A percentile compares a stretch with the other conserved stretches of the same genome.
These are phyloP conservation scores for Escovopsis sp. DNA, from an alignment of 2,329 filamentous ascomycete species.

Conservation along the genomic window DNA sequence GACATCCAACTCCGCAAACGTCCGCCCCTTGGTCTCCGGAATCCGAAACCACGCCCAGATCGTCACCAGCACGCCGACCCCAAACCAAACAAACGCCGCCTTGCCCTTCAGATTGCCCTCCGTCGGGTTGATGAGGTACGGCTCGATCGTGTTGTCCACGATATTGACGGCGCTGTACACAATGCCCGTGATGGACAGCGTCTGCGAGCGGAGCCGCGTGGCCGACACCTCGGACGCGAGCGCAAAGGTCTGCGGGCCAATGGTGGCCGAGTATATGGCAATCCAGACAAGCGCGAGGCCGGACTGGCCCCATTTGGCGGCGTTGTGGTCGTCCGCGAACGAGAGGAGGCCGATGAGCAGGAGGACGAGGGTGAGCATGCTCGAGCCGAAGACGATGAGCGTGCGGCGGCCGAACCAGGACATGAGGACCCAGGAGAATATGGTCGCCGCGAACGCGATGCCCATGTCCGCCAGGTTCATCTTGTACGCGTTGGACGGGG, in stretches of 20 bases:
- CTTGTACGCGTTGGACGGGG: slow-evolving; percentile 13
- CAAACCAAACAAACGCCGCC: slow-evolving; percentile 13
- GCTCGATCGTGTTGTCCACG: slow-evolving; percentile 11
- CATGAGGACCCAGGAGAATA: slow-evolving; percentile 6
- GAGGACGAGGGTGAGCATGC: slow-evolving; percentile 3
- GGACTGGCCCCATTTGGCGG: slow-evolving; percentile 8
- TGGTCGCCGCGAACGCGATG: slow-evolving; percentile 15
- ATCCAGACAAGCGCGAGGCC: slow-evolving; percentile 8
- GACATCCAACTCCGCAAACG: slow-evolving; percentile 14
- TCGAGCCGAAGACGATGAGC: slow-evolving; percentile 2
- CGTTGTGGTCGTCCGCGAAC: not conserved
- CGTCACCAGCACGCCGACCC: slow-evolving; percentile 6
- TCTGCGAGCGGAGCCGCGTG: slow-evolving; percentile 7
- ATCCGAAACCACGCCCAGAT: slow-evolving; percentile 13
- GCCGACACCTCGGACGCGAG: slow-evolving; percentile 5
- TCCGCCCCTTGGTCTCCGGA: slow-evolving; percentile 14
- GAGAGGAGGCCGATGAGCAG: slow-evolving; percentile 5
- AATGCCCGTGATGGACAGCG: slow-evolving; percentile 11
- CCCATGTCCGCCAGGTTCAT: slow-evolving; percentile 25
- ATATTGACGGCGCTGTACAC: slow-evolving; percentile 10
- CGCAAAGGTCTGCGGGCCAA: slow-evolving; percentile 7
- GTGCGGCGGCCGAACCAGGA: slow-evolving; percentile 5
- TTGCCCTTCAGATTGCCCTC: slow-evolving; percentile 20
- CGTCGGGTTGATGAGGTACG: slow-evolving; percentile 21
- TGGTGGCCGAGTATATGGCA: slow-evolving; percentile 4